Evolutionary conservation across 2,329 filamentous ascomycete genomes (phyloP).

Genomic region (Eurotiales sp.): DNA sequence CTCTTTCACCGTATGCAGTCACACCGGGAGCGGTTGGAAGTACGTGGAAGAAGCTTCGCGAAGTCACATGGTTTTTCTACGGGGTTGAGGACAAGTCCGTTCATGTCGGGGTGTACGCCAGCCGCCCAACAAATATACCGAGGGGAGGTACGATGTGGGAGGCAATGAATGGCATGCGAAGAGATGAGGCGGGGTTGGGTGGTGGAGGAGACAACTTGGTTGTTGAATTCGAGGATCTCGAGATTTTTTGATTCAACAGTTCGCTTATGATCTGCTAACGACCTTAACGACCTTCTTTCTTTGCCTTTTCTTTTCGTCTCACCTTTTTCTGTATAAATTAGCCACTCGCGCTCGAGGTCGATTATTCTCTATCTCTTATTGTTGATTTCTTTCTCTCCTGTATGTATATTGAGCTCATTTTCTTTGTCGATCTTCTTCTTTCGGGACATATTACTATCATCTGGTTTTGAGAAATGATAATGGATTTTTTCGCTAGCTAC

Average conservation of each 20-base stretch:
- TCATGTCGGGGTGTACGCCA: conserved; percentile 57
- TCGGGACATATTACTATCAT: background rate
- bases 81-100: conserved; percentile 57
- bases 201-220: conserved; percentile 38
- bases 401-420: background rate
- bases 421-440: background rate
- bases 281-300: conserved; percentile 11
- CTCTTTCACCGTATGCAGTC: conserved; percentile 27
- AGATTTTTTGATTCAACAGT: conserved; percentile 40
- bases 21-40: conserved; percentile 39
- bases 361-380: background rate
- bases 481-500: no score
- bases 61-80: conserved; percentile 61
- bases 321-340: conserved; percentile 10
- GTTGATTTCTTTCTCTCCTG: background rate
- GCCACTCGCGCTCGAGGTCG: background rate
- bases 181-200: conserved; percentile 20
- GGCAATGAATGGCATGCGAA: conserved; percentile 32
- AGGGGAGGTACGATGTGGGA: conserved; percentile 37
- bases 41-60: conserved; percentile 56
- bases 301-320: conserved; percentile 9
- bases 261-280: conserved; percentile 7
- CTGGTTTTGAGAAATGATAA: background rate
- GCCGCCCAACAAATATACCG: conserved; percentile 50
- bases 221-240: conserved; percentile 50